Base-by-base conservation (phyloP, 2,329 filamentous ascomycete genomes). In the Graphilbum fragrans region DNA sequence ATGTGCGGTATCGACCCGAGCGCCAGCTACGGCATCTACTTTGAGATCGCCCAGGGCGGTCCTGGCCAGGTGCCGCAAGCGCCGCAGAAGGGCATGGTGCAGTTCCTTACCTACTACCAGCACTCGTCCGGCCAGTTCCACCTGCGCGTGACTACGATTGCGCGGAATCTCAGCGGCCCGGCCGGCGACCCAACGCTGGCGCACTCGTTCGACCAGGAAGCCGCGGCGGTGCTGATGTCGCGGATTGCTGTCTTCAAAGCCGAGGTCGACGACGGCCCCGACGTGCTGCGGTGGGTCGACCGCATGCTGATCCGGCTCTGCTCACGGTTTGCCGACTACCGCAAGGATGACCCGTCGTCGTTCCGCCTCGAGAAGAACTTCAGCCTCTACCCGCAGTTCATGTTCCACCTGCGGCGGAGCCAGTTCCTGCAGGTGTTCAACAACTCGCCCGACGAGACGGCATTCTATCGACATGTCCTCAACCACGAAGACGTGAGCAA, bases 401-500 rank as follows among this genome's bases (percentile, higher is more conserved):
- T 98, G 92, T 98, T 98, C 72, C 92, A 98, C 61, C 74, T 98
- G 46, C 83, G 92, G 53, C 79, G 92, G 62, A 94, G 87, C 63
- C 92, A 96, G 62, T 98, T 98, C 69, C 64, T 98, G 49, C 92
- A 98, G 58, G 88, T 98, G 43, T 98, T 98, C 75, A 98, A 98
- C 70, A 98, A 96, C 62, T 96, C 90, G 0, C 92, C 92, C 8
- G 92, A 98, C 54, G 92, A 98, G 64, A 98, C 92, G 20, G 92
- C 92, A n/a, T 98, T 98, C 64, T 94, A 96, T 59, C 77, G 92
- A 46, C 92, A 98, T 57, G 87, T 98, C 3, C 72, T 98, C 49
- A 94, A 96, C 59, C 88, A 96, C 54, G 92, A 98, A 61, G 92
- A 96, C 61, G 87, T 94, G 46, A 83, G 85, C 65, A 94, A 96